phyloP scores from a whole-genome alignment of 1,284 basidiomycete species.

The Neolentinus lepideus region DNA sequence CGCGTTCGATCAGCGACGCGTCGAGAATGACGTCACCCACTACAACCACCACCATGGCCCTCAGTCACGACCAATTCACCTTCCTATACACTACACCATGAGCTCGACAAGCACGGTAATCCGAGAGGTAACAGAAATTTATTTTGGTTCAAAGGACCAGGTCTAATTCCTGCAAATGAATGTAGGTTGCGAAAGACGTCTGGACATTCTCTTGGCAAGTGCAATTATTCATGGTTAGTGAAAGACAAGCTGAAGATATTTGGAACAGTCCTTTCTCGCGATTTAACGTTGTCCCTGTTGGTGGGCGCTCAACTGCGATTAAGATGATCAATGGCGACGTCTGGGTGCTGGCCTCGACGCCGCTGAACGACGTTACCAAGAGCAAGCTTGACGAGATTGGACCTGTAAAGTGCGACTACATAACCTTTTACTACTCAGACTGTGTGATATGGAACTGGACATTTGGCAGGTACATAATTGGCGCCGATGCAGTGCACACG shows the following conservation, averaged over 20 bases:
- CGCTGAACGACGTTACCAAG: constrained; percentile 69
- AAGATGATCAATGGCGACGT: constrained; percentile 66
- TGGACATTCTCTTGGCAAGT: constrained; percentile 69
- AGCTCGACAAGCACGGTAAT: too few species aligned
- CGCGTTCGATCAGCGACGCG: too few species aligned
- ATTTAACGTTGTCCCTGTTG: constrained; percentile 65
- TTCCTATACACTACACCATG: too few species aligned
- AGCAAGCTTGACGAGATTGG: constrained; percentile 68
- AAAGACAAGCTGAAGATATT: not conserved
- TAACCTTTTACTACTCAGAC: too few species aligned
- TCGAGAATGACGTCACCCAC: too few species aligned
- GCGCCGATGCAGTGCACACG: constrained; percentile 59
- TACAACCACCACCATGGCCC: too few species aligned
- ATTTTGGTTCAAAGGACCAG: too few species aligned
- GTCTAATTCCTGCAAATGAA: too few species aligned
- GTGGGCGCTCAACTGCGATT: constrained; percentile 81
- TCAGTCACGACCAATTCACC: too few species aligned
- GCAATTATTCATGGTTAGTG: too few species aligned
- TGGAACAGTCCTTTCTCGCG: constrained; percentile 46
- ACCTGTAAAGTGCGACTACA: constrained; percentile 76
- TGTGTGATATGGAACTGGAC: not conserved
- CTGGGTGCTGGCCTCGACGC: constrained; percentile 85
- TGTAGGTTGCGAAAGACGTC: constrained; percentile 53
- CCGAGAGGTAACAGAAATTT: too few species aligned
- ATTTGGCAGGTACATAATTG: constrained; percentile 56